These are phyloP conservation scores for Nymphaea thermarum DNA, from an alignment of 164 flowering plant genomes.

Conservation along the genomic window DNA sequence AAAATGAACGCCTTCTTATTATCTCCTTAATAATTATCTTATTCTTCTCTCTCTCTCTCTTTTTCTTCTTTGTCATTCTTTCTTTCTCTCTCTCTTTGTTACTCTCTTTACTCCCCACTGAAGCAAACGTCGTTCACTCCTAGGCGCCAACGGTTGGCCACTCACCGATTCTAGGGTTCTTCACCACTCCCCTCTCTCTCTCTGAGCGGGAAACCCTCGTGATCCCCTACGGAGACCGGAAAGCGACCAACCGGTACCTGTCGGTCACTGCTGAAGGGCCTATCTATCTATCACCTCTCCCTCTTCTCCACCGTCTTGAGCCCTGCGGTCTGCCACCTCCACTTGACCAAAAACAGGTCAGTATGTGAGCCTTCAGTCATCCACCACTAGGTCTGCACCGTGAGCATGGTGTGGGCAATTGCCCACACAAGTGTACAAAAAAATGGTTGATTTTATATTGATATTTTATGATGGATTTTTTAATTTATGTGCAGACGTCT, in stretches of 20 bases:
- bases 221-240: conserved; percentile 1
- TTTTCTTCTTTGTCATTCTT: background rate
- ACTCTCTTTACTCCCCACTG: conserved; percentile 13
- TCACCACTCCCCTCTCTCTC: conserved; percentile 2
- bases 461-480: too few relatives aligned
- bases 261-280: conserved; percentile 7
- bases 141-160: conserved; percentile 31
- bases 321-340: conserved; percentile 10
- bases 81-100: background rate
- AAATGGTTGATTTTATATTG: too few relatives aligned
- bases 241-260: conserved; percentile 20
- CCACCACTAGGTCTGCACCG: too few relatives aligned
- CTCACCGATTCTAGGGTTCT: conserved; percentile 9
- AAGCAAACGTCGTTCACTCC: conserved; percentile 30
- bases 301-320: conserved; percentile 14
- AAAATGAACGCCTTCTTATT: background rate
- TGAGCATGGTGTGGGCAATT: too few relatives aligned
- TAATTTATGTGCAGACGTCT: too few relatives aligned
- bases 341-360: background rate
- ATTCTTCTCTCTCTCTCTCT: background rate
- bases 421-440: too few relatives aligned
- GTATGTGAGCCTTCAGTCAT: too few relatives aligned
- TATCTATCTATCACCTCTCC: conserved; percentile 3
- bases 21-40: background rate
- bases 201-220: background rate